Evolutionary conservation across 441 rosid genomes (phyloP).

Genomic region (Arabidopsis lyrata): DNA sequence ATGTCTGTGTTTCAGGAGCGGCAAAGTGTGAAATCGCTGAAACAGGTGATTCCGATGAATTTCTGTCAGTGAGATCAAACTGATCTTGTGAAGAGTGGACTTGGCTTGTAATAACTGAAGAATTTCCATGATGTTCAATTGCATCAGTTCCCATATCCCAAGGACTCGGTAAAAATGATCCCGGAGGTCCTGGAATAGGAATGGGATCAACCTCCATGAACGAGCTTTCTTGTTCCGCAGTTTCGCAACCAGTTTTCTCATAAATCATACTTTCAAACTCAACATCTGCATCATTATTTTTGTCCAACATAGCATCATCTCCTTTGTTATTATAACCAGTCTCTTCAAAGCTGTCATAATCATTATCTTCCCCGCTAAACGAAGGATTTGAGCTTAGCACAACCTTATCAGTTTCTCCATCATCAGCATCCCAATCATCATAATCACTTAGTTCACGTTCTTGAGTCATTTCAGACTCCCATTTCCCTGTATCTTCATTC

Average conservation of each 20-base stretch:
- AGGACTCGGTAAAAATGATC: slow-evolving; percentile 94
- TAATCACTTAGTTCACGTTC: slow-evolving; percentile 47
- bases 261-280: slow-evolving; percentile 49
- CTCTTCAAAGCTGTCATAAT: slow-evolving; percentile 44
- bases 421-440: slow-evolving; percentile 45
- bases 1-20: slow-evolving; percentile 41
- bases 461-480: slow-evolving; percentile 56
- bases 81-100: slow-evolving; percentile 79
- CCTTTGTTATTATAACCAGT: slow-evolving; percentile 40
- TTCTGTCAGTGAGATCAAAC: slow-evolving; percentile 64
- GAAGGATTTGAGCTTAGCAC: slow-evolving; percentile 44
- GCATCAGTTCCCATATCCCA: slow-evolving; percentile 69
- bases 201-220: slow-evolving; percentile 90
- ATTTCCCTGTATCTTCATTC: slow-evolving; percentile 46
- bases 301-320: slow-evolving; percentile 41
- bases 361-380: slow-evolving; percentile 41
- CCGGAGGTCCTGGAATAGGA: slow-evolving; percentile 98
- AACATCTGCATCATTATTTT: slow-evolving; percentile 43
- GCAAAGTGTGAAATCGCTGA: slow-evolving; percentile 56
- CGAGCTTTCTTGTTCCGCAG: slow-evolving; percentile 51
- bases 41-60: slow-evolving; percentile 80
- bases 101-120: slow-evolving; percentile 75
- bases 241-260: slow-evolving; percentile 43
- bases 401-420: slow-evolving; percentile 48
- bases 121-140: slow-evolving; percentile 83